Percentiles rank a stretch among this genome's conserved stretches.
These are phyloP conservation scores for Malassezia equina DNA, from an alignment of 1,284 basidiomycete genomes.

Conservation along the genomic window DNA sequence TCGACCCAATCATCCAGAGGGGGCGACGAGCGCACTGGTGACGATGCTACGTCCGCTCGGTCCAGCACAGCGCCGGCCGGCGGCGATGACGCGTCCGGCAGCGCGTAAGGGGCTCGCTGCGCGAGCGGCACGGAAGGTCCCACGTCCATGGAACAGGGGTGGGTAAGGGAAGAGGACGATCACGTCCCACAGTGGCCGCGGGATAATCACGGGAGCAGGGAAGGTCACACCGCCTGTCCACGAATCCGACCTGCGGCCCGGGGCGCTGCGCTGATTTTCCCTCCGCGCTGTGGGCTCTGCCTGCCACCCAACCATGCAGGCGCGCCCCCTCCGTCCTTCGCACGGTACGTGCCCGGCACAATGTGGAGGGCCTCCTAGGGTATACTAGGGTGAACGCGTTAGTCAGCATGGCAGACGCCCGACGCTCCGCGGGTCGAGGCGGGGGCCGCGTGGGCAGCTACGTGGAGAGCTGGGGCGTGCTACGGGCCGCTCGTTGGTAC, in stretches of 20 bases:
- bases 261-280: constrained; percentile 9
- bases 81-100: neutral
- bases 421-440: neutral
- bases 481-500: constrained; percentile 20
- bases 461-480: neutral
- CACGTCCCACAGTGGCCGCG: neutral
- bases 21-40: neutral
- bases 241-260: neutral
- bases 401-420: neutral
- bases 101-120: neutral
- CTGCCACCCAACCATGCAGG: constrained; percentile 9
- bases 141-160: neutral
- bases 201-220: neutral
- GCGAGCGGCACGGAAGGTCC: neutral
- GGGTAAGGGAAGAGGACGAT: neutral
- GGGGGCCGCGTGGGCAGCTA: neutral
- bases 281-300: constrained; percentile 7
- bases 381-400: neutral
- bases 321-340: neutral
- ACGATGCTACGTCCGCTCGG: neutral
- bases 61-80: neutral
- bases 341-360: constrained; percentile 2
- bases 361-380: constrained; percentile 1
- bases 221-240: neutral
- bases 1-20: constrained; percentile 5